A percentile compares a stretch with the other conserved stretches of the same genome.
These are phyloP conservation scores for Globisporangium camurandrum DNA, from an alignment of 352 stramenopile genomes.

Conservation along the genomic window DNA sequence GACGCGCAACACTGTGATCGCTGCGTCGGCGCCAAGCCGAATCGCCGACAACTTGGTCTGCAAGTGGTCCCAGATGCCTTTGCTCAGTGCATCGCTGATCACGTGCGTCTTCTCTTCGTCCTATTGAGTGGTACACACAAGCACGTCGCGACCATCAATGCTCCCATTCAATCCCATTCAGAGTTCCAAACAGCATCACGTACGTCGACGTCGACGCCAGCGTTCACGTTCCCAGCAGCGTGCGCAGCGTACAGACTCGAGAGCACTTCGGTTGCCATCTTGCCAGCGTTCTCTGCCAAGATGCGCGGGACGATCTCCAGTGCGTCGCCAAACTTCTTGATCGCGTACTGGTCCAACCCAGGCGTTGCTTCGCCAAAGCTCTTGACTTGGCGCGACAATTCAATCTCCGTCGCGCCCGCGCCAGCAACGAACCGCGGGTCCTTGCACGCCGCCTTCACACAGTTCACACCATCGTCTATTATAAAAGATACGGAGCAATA, in stretches of 20 bases:
- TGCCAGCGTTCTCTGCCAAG: conserved; percentile 96
- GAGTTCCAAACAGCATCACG: conserved; percentile 11
- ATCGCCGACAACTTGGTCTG: conserved; percentile 96
- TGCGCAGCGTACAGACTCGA: conserved; percentile 93
- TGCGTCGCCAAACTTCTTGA: conserved; percentile 98
- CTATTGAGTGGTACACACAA: too few relatives aligned
- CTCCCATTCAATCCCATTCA: not conserved
- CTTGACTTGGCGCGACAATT: conserved; percentile 92
- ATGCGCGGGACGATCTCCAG: conserved; percentile 97
- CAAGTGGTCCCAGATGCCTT: conserved; percentile 92
- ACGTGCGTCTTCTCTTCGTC: conserved; percentile 73
- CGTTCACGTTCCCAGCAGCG: conserved; percentile 85
- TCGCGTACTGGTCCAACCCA: conserved; percentile 99
- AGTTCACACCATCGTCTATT: conserved; percentile 96
- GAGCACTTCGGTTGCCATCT: conserved; percentile 92
- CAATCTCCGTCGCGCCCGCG: conserved; percentile 94
- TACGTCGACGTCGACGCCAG: conserved; percentile 94
- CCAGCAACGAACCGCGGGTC: conserved; percentile 94
- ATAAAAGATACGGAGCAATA: too few relatives aligned
- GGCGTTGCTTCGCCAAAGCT: conserved; percentile 93
- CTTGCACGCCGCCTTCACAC: conserved; percentile 92
- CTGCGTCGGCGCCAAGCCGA: conserved; percentile 95
- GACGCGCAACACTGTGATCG: conserved; percentile 97
- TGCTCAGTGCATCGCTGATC: conserved; percentile 63
- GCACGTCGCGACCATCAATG: too few relatives aligned